Percentiles rank a stretch among this genome's conserved stretches.
phyloP scores from a whole-genome alignment of 148 eudicot species.

The Chenopodium berlandieri region DNA sequence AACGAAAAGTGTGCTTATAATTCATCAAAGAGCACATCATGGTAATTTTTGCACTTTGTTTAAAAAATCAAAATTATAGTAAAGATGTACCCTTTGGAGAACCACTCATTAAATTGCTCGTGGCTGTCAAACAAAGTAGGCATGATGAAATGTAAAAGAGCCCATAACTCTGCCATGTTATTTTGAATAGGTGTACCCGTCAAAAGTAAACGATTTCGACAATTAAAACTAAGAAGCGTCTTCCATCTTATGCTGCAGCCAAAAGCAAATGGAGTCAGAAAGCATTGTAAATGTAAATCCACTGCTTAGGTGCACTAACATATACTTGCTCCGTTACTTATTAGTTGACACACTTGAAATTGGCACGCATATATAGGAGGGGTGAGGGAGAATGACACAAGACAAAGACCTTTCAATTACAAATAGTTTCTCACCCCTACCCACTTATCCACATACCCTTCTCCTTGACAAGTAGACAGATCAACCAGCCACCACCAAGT shows the following conservation, averaged over 20 bases:
- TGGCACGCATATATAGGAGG: no score
- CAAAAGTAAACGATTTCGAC: constrained; percentile 94
- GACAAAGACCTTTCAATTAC: no score
- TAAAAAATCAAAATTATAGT: neutral
- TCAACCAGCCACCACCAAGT: no score
- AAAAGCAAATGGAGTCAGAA: constrained; percentile 16
- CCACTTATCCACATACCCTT: no score
- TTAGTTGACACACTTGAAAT: no score
- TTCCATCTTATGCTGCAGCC: constrained; percentile 94
- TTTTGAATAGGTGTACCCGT: constrained; percentile 98
- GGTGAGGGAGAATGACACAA: no score
- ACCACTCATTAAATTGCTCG: constrained; percentile 98
- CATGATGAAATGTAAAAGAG: constrained; percentile 96
- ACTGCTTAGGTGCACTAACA: neutral
- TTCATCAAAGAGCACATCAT: neutral
- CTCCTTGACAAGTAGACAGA: no score
- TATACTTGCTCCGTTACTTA: neutral
- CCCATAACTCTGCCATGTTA: constrained; percentile 99
- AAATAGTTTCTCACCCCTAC: no score
- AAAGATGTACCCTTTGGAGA: constrained; percentile 87
- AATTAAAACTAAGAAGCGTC: constrained; percentile 92
- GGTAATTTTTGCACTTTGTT: constrained; percentile 1
- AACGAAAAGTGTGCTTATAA: constrained; percentile 21
- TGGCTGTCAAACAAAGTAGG: constrained; percentile 98
- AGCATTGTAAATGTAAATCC: neutral